These are phyloP conservation scores for Hanseniaspora singularis DNA, from an alignment of 805 yeast species.

Conservation along the genomic window DNA sequence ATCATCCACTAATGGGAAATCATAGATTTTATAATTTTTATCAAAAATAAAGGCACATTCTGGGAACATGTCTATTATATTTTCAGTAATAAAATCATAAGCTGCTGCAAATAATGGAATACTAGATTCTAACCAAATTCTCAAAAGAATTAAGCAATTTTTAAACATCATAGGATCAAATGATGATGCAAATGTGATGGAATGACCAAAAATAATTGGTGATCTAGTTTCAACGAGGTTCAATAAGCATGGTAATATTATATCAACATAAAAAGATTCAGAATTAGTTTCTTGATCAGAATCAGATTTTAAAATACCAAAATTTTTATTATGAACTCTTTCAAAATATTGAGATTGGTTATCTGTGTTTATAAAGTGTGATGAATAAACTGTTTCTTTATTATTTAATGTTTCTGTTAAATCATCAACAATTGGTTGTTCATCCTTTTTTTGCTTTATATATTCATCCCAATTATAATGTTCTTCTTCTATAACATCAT, in stretches of 20 bases:
- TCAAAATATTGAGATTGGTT: too few species aligned
- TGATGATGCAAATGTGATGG: conserved; percentile 3
- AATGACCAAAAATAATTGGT: conserved; percentile 1
- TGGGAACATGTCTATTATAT: conserved; percentile 1
- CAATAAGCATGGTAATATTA: too few species aligned
- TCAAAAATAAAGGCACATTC: background rate
- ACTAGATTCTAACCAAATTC: conserved; percentile 5
- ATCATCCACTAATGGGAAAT: conserved; percentile 2
- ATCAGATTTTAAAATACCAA: background rate
- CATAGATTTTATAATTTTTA: background rate
- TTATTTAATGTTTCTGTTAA: conserved; percentile 3
- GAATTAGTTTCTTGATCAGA: conserved; percentile 4
- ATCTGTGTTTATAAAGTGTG: too few species aligned
- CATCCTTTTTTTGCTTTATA: too few species aligned
- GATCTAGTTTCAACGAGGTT: background rate
- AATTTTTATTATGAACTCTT: too few species aligned
- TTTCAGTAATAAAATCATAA: background rate
- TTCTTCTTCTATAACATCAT: conserved; percentile 4
- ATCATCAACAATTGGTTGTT: conserved; percentile 6
- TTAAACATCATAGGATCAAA: background rate
- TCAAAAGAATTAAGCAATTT: background rate
- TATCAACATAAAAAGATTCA: background rate
- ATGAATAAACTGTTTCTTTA: too few species aligned
- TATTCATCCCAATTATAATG: too few species aligned
- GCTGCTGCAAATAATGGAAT: background rate